Percentiles rank a stretch among this genome's conserved stretches.
These are phyloP conservation scores for Haplographium delicatum DNA, from an alignment of 495 filamentous ascomycete species.

Conservation along the genomic window DNA sequence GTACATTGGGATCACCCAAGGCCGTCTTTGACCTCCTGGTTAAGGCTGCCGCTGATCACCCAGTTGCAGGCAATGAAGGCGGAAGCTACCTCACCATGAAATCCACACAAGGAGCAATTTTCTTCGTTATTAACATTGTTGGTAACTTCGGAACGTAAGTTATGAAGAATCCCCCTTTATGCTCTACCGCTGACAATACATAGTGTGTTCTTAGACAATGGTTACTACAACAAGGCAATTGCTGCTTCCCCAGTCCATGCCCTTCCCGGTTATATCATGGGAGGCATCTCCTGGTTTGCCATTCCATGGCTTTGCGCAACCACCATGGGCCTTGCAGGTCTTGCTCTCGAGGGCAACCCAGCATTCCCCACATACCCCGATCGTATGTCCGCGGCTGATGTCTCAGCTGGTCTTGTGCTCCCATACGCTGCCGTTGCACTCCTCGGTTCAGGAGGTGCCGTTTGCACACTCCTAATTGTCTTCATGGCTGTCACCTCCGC, in stretches of 20 bases:
- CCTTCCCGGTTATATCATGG: slow-evolving; percentile 77
- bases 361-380: slow-evolving; percentile 67
- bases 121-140: slow-evolving; percentile 94
- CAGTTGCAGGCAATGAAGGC: slow-evolving; percentile 77
- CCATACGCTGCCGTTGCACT: slow-evolving; percentile 87
- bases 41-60: slow-evolving; percentile 62
- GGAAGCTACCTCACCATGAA: slow-evolving; percentile 91
- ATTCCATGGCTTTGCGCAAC: slow-evolving; percentile 92
- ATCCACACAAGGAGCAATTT: slow-evolving; percentile 81
- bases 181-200: background rate
- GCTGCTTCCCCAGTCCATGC: slow-evolving; percentile 85
- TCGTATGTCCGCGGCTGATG: slow-evolving; percentile 68
- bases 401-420: slow-evolving; percentile 81
- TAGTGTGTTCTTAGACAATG: slow-evolving; percentile 31
- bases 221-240: slow-evolving; percentile 93
- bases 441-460: slow-evolving; percentile 82
- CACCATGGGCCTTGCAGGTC: slow-evolving; percentile 87
- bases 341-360: slow-evolving; percentile 74
- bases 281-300: slow-evolving; percentile 90
- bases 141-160: slow-evolving; percentile 73
- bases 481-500: slow-evolving; percentile 97
- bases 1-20: slow-evolving; percentile 70
- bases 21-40: slow-evolving; percentile 78
- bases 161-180: slow-evolving; percentile 62
- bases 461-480: slow-evolving; percentile 75